phyloP scores from a whole-genome alignment of 306 rosid genomes.

The Styphnolobium japonicum region DNA sequence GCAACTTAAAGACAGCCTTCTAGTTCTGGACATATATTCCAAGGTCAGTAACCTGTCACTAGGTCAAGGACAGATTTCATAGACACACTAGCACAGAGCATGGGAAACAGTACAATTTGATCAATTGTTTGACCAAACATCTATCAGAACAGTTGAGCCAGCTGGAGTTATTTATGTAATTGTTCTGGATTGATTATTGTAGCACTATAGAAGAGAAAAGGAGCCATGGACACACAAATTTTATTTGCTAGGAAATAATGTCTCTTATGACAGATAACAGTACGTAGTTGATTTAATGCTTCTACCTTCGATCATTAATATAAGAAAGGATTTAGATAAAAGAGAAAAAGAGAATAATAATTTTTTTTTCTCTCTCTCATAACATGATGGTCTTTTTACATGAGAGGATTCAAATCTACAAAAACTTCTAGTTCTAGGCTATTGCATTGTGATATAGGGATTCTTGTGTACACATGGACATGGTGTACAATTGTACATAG shows the following conservation, averaged over 20 bases:
- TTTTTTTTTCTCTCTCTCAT: too few relatives aligned
- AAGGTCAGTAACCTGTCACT: background rate
- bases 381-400: too few relatives aligned
- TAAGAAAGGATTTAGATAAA: background rate
- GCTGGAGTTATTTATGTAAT: conserved; percentile 22
- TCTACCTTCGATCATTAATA: background rate
- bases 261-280: background rate
- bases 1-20: background rate
- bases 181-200: background rate
- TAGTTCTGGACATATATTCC: background rate
- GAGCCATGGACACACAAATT: background rate
- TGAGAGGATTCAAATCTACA: too few relatives aligned
- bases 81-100: background rate
- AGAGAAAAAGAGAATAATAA: too few relatives aligned
- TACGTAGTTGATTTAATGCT: conserved; percentile 8
- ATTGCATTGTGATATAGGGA: background rate
- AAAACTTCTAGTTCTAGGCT: background rate
- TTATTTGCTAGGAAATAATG: background rate
- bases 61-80: conserved; percentile 2
- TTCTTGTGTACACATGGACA: background rate
- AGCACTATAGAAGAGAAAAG: background rate
- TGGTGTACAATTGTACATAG: too few relatives aligned
- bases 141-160: background rate
- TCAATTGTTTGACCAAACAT: conserved; percentile 19
- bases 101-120: conserved; percentile 1